phyloP scores from a whole-genome alignment of 352 stramenopile genomes.

The Phytopythium boreale region DNA sequence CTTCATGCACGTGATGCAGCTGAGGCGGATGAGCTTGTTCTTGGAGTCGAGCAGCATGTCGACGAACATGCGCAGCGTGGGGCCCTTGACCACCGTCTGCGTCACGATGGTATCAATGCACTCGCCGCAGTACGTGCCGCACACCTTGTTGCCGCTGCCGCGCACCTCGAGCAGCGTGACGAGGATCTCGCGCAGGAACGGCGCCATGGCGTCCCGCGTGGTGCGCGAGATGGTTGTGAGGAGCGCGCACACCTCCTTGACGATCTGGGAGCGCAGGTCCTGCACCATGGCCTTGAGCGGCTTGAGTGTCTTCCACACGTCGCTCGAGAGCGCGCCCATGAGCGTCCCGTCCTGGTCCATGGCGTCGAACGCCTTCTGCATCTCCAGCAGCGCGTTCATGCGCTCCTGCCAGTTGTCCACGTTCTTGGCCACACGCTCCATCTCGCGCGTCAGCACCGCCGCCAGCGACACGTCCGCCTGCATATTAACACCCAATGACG shows the following conservation, averaged over 20 bases:
- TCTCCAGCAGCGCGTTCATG: conserved; percentile 54
- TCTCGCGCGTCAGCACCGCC: conserved; percentile 45
- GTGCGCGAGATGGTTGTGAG: conserved; percentile 56
- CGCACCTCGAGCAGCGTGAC: conserved; percentile 75
- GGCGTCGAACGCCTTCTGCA: conserved; percentile 64
- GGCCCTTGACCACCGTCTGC: conserved; percentile 69
- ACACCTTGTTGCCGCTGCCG: conserved; percentile 82
- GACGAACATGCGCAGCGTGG: conserved; percentile 70
- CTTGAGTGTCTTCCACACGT: conserved; percentile 73
- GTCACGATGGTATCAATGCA: conserved; percentile 66
- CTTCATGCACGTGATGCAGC: conserved; percentile 64
- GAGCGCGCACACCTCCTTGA: conserved; percentile 76
- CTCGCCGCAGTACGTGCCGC: conserved; percentile 73
- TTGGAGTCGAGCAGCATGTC: conserved; percentile 76
- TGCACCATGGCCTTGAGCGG: conserved; percentile 72
- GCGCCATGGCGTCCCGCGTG: conserved; percentile 77
- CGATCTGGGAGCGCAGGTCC: conserved; percentile 82
- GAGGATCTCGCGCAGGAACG: conserved; percentile 70
- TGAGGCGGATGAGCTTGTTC: conserved; percentile 78
- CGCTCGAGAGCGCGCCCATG: conserved; percentile 33
- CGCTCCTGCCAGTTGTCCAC: conserved; percentile 84
- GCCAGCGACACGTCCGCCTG: conserved; percentile 30
- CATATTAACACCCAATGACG: too few species aligned
- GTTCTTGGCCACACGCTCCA: conserved; percentile 76
- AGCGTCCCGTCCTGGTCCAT: conserved; percentile 36